These are phyloP conservation scores for Phytopythium montanum DNA, from an alignment of 352 stramenopile species.

Conservation along the genomic window DNA sequence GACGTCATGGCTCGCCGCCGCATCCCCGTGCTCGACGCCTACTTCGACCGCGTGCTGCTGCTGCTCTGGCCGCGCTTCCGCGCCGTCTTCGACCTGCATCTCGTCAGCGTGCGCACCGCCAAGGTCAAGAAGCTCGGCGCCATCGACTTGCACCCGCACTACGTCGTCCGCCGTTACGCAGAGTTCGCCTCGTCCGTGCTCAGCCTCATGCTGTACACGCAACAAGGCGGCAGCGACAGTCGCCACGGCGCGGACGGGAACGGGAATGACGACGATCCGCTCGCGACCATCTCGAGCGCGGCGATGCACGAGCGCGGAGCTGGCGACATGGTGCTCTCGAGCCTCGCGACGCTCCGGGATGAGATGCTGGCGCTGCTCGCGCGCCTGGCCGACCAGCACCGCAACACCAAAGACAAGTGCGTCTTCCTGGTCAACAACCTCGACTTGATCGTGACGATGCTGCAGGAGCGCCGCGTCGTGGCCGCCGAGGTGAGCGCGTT, in stretches of 20 bases:
- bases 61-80: constrained; percentile 98
- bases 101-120: constrained; percentile 88
- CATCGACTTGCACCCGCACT: constrained; percentile 96
- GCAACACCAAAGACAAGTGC: constrained; percentile 91
- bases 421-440: constrained; percentile 99
- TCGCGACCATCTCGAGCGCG: constrained; percentile 42
- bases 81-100: constrained; percentile 94
- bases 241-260: not conserved
- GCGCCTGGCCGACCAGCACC: constrained; percentile 91
- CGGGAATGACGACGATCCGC: constrained; percentile 17
- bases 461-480: constrained; percentile 92
- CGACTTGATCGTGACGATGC: constrained; percentile 94
- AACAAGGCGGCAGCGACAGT: constrained; percentile 22
- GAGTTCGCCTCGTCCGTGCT: constrained; percentile 97
- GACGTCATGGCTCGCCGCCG: constrained; percentile 80
- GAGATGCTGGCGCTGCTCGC: constrained; percentile 77
- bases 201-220: constrained; percentile 82
- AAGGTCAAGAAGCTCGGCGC: constrained; percentile 89
- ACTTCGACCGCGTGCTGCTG: constrained; percentile 95
- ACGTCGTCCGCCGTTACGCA: constrained; percentile 95
- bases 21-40: constrained; percentile 92
- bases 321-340: constrained; percentile 94
- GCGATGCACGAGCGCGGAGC: constrained; percentile 82
- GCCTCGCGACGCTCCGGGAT: constrained; percentile 80
- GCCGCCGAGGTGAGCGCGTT: constrained; percentile 95